Conservation (phyloP, 73 alveolate genomes). For the Durusdinium trenchii region DNA sequence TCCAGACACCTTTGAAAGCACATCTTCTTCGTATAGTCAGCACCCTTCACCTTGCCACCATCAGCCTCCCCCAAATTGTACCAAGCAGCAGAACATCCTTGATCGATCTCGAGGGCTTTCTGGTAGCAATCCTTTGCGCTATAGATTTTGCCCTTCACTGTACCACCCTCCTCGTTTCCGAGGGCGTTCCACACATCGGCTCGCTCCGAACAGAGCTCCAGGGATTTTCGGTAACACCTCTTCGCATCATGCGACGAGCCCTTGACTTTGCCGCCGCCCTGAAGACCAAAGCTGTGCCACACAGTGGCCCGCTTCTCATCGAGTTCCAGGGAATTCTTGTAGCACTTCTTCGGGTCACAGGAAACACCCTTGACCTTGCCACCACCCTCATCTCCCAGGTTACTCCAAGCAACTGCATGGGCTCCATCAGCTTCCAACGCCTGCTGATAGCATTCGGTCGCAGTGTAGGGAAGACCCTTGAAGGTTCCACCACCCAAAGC, state of each 20-base stretch:
- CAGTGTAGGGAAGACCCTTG: not conserved
- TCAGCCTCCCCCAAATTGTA: not conserved
- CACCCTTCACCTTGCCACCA: conserved; percentile 38
- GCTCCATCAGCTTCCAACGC: not conserved
- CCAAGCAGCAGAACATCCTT: not conserved
- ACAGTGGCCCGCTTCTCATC: not conserved
- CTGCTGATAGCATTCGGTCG: not conserved
- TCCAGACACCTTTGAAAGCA: not conserved
- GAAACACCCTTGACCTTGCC: not conserved
- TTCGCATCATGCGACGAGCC: not conserved
- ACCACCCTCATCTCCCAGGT: not conserved
- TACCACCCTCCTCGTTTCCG: not conserved
- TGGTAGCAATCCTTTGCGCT: conserved; percentile 11
- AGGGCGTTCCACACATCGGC: not conserved
- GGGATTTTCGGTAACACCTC: not conserved
- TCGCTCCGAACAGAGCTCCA: not conserved
- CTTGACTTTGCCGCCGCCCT: conserved; percentile 2
- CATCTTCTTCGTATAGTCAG: not conserved
- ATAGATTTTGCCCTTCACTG: not conserved
- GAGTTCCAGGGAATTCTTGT: not conserved
- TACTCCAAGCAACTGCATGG: not conserved
- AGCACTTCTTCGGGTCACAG: not conserved
- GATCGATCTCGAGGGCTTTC: not conserved
- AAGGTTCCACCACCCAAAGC: not conserved
- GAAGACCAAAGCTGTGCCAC: not conserved